phyloP scores from a whole-genome alignment of 2,329 filamentous ascomycete species.

The Ilyonectria mors-panacis region DNA sequence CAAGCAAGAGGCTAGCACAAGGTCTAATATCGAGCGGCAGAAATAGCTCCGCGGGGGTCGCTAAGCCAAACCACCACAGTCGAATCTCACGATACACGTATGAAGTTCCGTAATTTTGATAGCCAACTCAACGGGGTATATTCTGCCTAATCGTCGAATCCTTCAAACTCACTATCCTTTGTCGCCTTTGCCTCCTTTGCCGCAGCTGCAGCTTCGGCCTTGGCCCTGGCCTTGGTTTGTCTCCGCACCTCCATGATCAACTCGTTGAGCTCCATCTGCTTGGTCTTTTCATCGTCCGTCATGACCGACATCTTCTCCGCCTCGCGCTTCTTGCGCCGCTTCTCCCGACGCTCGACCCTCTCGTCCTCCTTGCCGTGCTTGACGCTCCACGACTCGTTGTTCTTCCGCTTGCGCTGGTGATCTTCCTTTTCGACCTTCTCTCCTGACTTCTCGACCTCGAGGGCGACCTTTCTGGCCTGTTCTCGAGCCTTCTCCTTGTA shows the following conservation, averaged over 20 bases:
- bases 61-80: too few species aligned
- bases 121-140: conserved; percentile 44
- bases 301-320: conserved; percentile 74
- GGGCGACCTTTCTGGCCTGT: conserved; percentile 71
- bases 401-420: conserved; percentile 70
- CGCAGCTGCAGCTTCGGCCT: conserved; percentile 41
- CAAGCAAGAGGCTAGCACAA: neutral
- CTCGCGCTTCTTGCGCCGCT: conserved; percentile 75
- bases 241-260: conserved; percentile 76
- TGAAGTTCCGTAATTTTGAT: neutral
- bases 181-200: conserved; percentile 51
- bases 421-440: conserved; percentile 58
- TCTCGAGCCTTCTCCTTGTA: conserved; percentile 83
- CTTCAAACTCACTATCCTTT: conserved; percentile 69
- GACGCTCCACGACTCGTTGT: conserved; percentile 80
- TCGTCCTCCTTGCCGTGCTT: conserved; percentile 77
- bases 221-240: conserved; percentile 64
- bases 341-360: conserved; percentile 74
- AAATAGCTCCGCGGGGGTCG: neutral
- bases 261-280: conserved; percentile 73
- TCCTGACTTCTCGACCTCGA: conserved; percentile 64
- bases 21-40: neutral
- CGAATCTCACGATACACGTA: neutral
- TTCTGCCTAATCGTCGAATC: conserved; percentile 66
- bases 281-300: conserved; percentile 78